These are phyloP conservation scores for Tirmania nivea DNA, from an alignment of 495 filamentous ascomycete species.

Conservation along the genomic window DNA sequence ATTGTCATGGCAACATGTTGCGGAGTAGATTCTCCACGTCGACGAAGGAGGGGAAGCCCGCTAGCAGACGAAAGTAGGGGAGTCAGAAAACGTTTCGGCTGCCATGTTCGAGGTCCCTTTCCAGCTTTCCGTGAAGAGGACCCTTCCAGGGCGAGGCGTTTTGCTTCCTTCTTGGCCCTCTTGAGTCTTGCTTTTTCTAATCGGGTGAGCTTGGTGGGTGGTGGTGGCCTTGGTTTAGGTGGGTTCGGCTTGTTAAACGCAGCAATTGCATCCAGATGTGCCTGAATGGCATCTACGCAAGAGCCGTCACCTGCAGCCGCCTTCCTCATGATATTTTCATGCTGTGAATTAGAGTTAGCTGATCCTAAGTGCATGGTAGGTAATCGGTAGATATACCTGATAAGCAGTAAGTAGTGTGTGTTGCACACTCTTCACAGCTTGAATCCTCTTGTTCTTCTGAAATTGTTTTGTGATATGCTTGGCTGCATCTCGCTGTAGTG, in stretches of 20 bases:
- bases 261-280: background rate
- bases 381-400: conserved; percentile 2
- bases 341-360: background rate
- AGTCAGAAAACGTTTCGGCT: background rate
- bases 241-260: conserved; percentile 4
- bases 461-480: conserved; percentile 6
- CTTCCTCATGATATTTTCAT: conserved; percentile 7
- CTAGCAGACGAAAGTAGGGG: conserved; percentile 2
- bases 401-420: conserved; percentile 4
- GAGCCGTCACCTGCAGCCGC: conserved; percentile 6
- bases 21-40: conserved; percentile 5
- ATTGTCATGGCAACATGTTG: conserved; percentile 2
- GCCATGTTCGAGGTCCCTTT: background rate
- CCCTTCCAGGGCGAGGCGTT: background rate
- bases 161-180: conserved; percentile 1
- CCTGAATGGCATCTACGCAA: conserved; percentile 1
- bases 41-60: conserved; percentile 8
- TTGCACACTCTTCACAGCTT: conserved; percentile 4
- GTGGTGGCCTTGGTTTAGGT: conserved; percentile 6
- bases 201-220: conserved; percentile 4
- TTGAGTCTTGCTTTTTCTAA: background rate
- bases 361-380: background rate
- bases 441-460: conserved; percentile 5
- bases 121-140: background rate
- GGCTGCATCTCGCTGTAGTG: conserved; percentile 5